phyloP scores from a whole-genome alignment of 2,329 filamentous ascomycete genomes.

The Neofusicoccum sp. region DNA sequence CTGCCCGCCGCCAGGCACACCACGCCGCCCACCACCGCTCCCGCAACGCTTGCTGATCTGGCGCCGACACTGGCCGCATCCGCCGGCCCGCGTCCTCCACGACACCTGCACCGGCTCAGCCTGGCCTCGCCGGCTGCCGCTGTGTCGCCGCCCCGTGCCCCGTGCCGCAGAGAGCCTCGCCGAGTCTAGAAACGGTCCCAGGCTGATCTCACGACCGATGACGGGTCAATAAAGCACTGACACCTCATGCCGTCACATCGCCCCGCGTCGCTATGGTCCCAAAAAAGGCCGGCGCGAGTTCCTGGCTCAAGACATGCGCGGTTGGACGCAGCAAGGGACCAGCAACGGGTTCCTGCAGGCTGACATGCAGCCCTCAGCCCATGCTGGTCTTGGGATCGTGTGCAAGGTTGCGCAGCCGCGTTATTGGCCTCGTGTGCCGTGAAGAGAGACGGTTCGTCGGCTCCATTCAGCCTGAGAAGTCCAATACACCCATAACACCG shows the following conservation, averaged over 20 bases:
- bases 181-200: neutral
- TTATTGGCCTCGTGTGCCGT: neutral
- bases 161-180: neutral
- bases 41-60: too few species aligned
- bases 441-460: neutral
- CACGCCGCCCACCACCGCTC: neutral
- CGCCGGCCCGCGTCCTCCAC: too few species aligned
- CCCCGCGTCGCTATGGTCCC: neutral
- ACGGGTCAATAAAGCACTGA: constrained; percentile 13
- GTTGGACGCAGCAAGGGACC: neutral
- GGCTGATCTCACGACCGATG: neutral
- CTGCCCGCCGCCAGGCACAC: neutral
- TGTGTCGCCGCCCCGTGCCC: too few species aligned
- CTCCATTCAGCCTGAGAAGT: neutral
- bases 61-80: too few species aligned
- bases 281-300: too few species aligned
- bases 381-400: too few species aligned
- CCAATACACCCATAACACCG: too few species aligned
- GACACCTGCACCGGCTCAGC: too few species aligned
- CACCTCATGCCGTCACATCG: neutral
- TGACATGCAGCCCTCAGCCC: neutral
- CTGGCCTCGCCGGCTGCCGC: too few species aligned
- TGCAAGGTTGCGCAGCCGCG: too few species aligned
- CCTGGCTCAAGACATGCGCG: neutral
- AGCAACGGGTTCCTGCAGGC: constrained; percentile 4